Percentiles rank a stretch among this genome's conserved stretches.
phyloP scores from a whole-genome alignment of 768 basidiomycete genomes.

The Agrocybe chaxingu region DNA sequence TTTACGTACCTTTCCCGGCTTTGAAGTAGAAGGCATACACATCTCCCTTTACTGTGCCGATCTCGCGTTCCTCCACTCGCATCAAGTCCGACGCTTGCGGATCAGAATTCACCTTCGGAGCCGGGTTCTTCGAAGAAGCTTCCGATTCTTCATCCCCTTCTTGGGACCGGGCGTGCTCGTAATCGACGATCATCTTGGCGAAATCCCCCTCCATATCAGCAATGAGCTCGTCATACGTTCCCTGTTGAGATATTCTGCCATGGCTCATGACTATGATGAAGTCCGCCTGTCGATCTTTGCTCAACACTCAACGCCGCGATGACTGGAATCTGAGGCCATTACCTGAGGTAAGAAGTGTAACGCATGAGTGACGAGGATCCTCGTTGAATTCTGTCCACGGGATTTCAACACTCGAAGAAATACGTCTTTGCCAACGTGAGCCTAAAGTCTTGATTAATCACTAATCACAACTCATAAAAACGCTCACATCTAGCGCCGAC shows the following conservation, averaged over 20 bases:
- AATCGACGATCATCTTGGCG: slow-evolving; percentile 67
- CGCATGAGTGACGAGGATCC: slow-evolving; percentile 87
- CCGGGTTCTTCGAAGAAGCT: slow-evolving; percentile 38
- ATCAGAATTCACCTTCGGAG: slow-evolving; percentile 29
- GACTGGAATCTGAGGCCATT: no score
- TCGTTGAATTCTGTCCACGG: slow-evolving; percentile 61
- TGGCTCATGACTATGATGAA: slow-evolving; percentile 76
- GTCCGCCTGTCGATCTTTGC: slow-evolving; percentile 31
- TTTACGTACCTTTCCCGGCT: slow-evolving; percentile 56
- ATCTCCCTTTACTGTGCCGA: slow-evolving; percentile 55
- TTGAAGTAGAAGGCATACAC: slow-evolving; percentile 60
- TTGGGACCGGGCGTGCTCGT: slow-evolving; percentile 41
- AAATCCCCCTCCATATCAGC: slow-evolving; percentile 55
- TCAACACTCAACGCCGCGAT: no score
- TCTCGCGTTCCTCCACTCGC: slow-evolving; percentile 80
- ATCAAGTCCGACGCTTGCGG: slow-evolving; percentile 55
- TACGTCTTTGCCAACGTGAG: slow-evolving; percentile 83
- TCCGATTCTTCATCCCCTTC: slow-evolving; percentile 42
- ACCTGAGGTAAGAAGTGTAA: slow-evolving; percentile 85
- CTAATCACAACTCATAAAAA: background rate
- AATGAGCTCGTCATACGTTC: slow-evolving; percentile 73
- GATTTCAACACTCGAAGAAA: slow-evolving; percentile 79
- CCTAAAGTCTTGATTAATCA: background rate
- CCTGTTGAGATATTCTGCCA: slow-evolving; percentile 76
- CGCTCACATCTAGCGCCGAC: slow-evolving; percentile 69